A percentile compares a stretch with the other conserved stretches of the same genome.
Evolutionary conservation across 345 rosid genomes (phyloP).

Genomic region (Zanthoxylum bungeanum): DNA sequence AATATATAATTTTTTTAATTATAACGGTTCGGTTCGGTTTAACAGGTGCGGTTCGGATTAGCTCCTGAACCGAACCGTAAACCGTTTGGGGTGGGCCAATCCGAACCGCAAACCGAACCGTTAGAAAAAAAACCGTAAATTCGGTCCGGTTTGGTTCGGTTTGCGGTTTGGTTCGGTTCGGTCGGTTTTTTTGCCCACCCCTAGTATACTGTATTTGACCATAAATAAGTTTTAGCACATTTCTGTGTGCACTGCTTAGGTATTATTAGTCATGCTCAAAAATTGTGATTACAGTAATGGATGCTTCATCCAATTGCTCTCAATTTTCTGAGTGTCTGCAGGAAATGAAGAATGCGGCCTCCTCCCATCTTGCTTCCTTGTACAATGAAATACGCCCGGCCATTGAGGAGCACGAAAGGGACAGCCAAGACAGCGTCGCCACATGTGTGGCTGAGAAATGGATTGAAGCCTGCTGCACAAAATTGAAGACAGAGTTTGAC

Average conservation of each 20-base stretch:
- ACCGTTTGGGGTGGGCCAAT: too few relatives aligned
- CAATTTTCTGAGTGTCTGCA: slow-evolving; percentile 24
- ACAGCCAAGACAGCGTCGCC: slow-evolving; percentile 85
- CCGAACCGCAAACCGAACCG: too few relatives aligned
- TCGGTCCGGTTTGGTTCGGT: too few relatives aligned
- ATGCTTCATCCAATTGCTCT: not conserved
- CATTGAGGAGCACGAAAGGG: slow-evolving; percentile 94
- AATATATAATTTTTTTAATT: too few relatives aligned
- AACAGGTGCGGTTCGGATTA: too few relatives aligned
- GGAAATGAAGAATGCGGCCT: slow-evolving; percentile 75
- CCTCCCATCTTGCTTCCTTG: slow-evolving; percentile 47
- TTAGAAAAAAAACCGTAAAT: too few relatives aligned
- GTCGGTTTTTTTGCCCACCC: too few relatives aligned
- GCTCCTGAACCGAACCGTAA: too few relatives aligned
- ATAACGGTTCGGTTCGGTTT: too few relatives aligned
- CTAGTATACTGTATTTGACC: not conserved
- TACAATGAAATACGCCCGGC: slow-evolving; percentile 85
- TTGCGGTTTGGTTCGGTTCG: too few relatives aligned
- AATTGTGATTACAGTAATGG: not conserved
- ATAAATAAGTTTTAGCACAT: not conserved
- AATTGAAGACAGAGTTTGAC: slow-evolving; percentile 85
- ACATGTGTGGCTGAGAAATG: slow-evolving; percentile 97
- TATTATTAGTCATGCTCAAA: not conserved
- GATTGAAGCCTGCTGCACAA: slow-evolving; percentile 81
- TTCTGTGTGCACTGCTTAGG: not conserved